These are phyloP conservation scores for Naganishia vaughanmartiniae DNA, from an alignment of 768 basidiomycete genomes.

Conservation along the genomic window DNA sequence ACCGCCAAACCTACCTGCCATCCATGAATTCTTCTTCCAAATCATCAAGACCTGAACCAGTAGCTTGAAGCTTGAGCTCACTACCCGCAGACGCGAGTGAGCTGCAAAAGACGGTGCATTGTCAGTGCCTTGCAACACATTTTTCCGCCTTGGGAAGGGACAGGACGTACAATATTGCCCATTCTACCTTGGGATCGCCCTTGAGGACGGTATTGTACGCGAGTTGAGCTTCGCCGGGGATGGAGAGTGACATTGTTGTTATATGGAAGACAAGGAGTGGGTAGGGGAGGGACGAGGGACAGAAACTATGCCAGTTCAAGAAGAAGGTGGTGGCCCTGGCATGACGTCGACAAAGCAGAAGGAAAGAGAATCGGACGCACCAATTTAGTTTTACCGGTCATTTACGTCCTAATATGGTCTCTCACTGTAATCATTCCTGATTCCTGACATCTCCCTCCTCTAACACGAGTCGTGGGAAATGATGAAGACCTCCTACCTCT, in stretches of 20 bases:
- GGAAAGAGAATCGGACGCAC: too few relatives aligned
- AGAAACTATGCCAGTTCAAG: neutral
- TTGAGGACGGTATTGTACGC: slow-evolving; percentile 34
- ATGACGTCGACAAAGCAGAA: too few relatives aligned
- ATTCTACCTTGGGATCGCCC: slow-evolving; percentile 34
- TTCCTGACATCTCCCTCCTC: too few relatives aligned
- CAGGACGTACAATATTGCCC: slow-evolving; percentile 33
- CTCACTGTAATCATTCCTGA: too few relatives aligned
- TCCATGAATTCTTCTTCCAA: slow-evolving; percentile 93
- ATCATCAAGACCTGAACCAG: slow-evolving; percentile 82
- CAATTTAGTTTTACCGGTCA: too few relatives aligned
- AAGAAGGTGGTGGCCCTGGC: too few relatives aligned
- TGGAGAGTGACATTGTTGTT: slow-evolving; percentile 31
- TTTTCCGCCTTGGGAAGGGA: neutral
- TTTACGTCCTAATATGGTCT: too few relatives aligned
- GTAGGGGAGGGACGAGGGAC: neutral
- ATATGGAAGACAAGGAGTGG: neutral
- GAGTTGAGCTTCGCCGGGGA: slow-evolving; percentile 28
- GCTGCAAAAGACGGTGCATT: neutral
- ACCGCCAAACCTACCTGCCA: slow-evolving; percentile 63
- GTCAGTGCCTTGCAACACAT: neutral
- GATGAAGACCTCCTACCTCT: too few relatives aligned
- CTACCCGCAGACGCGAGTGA: slow-evolving; percentile 56
- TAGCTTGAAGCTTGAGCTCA: slow-evolving; percentile 80
- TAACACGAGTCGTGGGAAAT: too few relatives aligned